phyloP scores from a whole-genome alignment of 2,329 filamentous ascomycete genomes.

The Sporothrix curviconia region DNA sequence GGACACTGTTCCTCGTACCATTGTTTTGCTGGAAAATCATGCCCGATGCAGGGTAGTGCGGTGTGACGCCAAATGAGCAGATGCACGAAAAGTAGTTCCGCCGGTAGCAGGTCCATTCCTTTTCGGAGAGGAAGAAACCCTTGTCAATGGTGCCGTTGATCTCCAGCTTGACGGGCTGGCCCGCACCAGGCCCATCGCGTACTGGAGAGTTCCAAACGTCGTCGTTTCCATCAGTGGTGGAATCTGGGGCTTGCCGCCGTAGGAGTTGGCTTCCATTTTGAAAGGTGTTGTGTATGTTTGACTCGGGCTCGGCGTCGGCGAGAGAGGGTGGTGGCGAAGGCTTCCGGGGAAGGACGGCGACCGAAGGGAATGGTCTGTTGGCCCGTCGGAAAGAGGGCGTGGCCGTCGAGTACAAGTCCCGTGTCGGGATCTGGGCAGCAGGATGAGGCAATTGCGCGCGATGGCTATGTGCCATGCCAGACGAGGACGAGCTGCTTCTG shows the following conservation, averaged over 20 bases:
- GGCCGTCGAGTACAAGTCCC: conserved; percentile 47
- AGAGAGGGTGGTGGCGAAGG: conserved; percentile 46
- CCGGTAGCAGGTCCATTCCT: conserved; percentile 87
- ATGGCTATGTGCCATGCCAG: conserved; percentile 54
- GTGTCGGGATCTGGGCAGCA: conserved; percentile 40
- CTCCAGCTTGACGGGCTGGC: conserved; percentile 56
- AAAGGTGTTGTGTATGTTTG: conserved; percentile 38
- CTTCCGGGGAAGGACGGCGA: conserved; percentile 45
- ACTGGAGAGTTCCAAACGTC: conserved; percentile 55
- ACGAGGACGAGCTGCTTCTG: conserved; percentile 42
- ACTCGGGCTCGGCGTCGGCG: conserved; percentile 45
- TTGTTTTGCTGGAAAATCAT: conserved; percentile 46
- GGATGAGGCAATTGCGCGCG: conserved; percentile 48
- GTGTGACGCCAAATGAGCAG: conserved; percentile 67
- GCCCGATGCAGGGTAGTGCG: conserved; percentile 40
- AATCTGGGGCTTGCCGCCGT: conserved; percentile 36
- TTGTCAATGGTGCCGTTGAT: conserved; percentile 81
- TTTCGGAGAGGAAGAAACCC: conserved; percentile 75
- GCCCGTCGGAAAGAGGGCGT: conserved; percentile 46
- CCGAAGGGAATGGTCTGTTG: conserved; percentile 43
- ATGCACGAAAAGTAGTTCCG: conserved; percentile 86
- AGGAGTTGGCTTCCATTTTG: conserved; percentile 47
- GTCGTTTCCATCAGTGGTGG: conserved; percentile 48
- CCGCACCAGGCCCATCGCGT: conserved; percentile 44
- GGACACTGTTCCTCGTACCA: conserved; percentile 56